Evolutionary conservation across 441 rosid species (phyloP), one percentile per base, ranked within the genome.

Genomic region (Pelargonium citronellum): DNA sequence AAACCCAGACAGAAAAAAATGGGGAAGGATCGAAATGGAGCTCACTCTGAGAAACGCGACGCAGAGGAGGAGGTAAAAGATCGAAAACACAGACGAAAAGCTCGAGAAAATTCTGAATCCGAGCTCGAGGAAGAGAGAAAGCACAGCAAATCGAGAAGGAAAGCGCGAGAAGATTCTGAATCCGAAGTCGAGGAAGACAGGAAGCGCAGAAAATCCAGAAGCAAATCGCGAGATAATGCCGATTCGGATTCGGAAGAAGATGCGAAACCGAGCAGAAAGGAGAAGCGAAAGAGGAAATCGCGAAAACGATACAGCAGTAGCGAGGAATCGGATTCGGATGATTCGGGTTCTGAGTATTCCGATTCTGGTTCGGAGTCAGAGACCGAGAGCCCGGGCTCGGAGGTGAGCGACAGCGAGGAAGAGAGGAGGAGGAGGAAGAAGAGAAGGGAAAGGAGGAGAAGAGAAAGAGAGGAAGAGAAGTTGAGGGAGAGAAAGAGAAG

Each of bases 291-390:
- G 79, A 72, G 83, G 66, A 85, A 77, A 71, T 84, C 87, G 17
- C 79, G 89, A 46, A 80, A 77, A 67, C 76, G 87, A 69, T 68
- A 58, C 70, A 69, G 79, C 70, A 61, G 76, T 46, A 67, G 71
- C 55, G 79, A 76, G 22, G 76, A 72, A 6, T 79, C 82, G 44
- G 78, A 77, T 63, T 51, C 77, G 8, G 80, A 72, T 11, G 88
- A 80, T 41, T 73, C 86, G 57, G 81, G 69, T 16, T 81, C 88
- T 15, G 84, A 77, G 12, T 73, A 75, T 12, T 73, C 64, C 4
- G 71, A 73, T 58, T 82, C 83, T 1, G 81, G 77, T 5, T 82
- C 86, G n/a, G 83, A 79, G 46, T 83, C 87, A 2, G 87, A 75
- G 0, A 76, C 79, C 57, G 79, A 84, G 7, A 79, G 71, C 19